These are phyloP conservation scores for Collybia mongolica DNA, from an alignment of 768 basidiomycete species.

Conservation along the genomic window DNA sequence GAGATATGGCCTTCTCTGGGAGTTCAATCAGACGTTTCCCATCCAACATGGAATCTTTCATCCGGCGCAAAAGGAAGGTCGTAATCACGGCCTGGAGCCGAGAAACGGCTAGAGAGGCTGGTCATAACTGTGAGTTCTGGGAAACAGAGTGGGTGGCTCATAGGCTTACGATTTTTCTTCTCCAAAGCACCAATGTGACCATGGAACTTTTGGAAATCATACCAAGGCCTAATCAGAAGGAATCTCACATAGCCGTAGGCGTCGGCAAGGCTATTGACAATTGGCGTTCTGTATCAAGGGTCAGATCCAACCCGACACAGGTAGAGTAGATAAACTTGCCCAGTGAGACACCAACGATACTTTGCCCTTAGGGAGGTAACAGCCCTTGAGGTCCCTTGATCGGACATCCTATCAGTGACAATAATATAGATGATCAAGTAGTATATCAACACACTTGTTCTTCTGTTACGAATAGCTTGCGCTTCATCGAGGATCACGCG, in stretches of 20 bases:
- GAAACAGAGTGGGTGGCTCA: not conserved
- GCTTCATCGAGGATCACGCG: slow-evolving; percentile 58
- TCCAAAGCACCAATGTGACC: slow-evolving; percentile 35
- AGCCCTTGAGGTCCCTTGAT: slow-evolving; percentile 49
- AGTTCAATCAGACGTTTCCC: slow-evolving; percentile 69
- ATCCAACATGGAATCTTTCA: slow-evolving; percentile 62
- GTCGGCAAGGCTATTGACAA: slow-evolving; percentile 62
- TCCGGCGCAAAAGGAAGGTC: slow-evolving; percentile 56
- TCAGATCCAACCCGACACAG: not conserved
- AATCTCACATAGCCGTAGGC: slow-evolving; percentile 47
- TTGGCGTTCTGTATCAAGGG: slow-evolving; percentile 45
- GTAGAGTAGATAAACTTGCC: slow-evolving; percentile 28
- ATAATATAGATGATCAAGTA: not conserved
- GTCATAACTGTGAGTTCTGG: slow-evolving; percentile 1
- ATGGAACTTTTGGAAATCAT: slow-evolving; percentile 43
- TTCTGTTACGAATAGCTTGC: slow-evolving; percentile 50
- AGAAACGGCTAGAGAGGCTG: slow-evolving; percentile 52
- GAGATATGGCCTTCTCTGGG: slow-evolving; percentile 50
- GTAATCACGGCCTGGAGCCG: slow-evolving; percentile 59
- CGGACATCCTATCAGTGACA: not conserved
- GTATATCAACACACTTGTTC: slow-evolving; percentile 36
- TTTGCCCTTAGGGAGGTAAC: slow-evolving; percentile 49
- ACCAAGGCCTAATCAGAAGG: slow-evolving; percentile 44
- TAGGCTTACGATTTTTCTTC: slow-evolving; percentile 49
- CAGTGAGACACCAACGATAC: slow-evolving; percentile 70